Percentiles rank a stretch among this genome's conserved stretches.
phyloP scores from a whole-genome alignment of 2,329 filamentous ascomycete species.

The Xylaria hypoxylon region DNA sequence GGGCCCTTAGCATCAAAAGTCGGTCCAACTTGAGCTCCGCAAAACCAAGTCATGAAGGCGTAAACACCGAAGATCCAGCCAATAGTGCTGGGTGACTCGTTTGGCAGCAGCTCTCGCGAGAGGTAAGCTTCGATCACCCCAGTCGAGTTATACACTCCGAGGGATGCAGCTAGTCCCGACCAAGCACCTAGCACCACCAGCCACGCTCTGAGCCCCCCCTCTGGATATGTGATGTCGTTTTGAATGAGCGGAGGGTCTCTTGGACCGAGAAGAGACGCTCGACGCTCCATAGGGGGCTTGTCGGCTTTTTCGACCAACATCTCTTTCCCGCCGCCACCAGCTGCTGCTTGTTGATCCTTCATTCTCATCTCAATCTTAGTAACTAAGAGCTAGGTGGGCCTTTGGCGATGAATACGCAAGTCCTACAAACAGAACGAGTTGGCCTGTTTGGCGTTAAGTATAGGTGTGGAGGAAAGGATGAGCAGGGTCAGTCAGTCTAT shows the following conservation, averaged over 20 bases:
- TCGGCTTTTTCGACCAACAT: conserved; percentile 4
- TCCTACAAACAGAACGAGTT: not conserved
- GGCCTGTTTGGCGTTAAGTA: not conserved
- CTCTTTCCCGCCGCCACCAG: not conserved
- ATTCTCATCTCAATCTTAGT: not conserved
- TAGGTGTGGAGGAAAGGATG: not conserved
- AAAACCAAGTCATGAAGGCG: conserved; percentile 31
- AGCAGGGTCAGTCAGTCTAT: not conserved
- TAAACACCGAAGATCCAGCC: conserved; percentile 31
- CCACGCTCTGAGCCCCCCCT: conserved; percentile 25
- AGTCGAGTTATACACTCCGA: conserved; percentile 31
- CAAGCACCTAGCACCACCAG: conserved; percentile 29
- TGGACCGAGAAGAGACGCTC: conserved; percentile 1
- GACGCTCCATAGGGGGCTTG: not conserved
- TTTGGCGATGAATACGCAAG: not conserved
- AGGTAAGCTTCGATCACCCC: conserved; percentile 27
- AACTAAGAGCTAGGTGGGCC: not conserved
- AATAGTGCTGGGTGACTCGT: conserved; percentile 26
- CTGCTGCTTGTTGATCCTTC: not conserved
- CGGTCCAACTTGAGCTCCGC: conserved; percentile 28
- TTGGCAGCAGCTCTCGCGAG: conserved; percentile 16
- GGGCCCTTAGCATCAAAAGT: conserved; percentile 30
- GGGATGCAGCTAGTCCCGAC: conserved; percentile 29
- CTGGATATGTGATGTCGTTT: conserved; percentile 23
- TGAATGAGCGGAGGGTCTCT: conserved; percentile 4